Percentiles rank a stretch among this genome's conserved stretches.
phyloP scores from a whole-genome alignment of 306 rosid species.

The Cicer bijugum region DNA sequence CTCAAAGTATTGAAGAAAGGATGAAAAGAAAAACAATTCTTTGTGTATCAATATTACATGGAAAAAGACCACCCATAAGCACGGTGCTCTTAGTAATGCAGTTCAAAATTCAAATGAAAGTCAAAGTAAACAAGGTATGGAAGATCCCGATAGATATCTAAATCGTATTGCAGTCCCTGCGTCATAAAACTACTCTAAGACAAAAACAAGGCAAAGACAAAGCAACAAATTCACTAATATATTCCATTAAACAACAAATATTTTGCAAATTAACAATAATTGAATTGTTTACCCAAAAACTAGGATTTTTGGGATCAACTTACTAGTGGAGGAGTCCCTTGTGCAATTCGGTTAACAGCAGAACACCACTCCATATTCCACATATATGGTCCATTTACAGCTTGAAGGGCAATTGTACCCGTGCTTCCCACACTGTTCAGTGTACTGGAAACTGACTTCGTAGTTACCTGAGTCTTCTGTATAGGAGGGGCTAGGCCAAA shows the following conservation, averaged over 20 bases:
- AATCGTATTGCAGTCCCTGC: conserved; percentile 3
- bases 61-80: neutral
- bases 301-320: conserved; percentile 50
- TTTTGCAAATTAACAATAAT: conserved; percentile 17
- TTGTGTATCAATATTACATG: neutral
- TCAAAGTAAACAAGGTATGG: conserved; percentile 4
- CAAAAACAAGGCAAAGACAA: conserved; percentile 31
- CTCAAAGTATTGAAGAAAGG: neutral
- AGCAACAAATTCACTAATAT: conserved; percentile 16
- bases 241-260: conserved; percentile 19
- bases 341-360: conserved; percentile 89
- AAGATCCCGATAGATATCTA: conserved; percentile 7
- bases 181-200: conserved; percentile 3
- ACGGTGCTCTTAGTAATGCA: conserved; percentile 2
- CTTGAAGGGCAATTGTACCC: conserved; percentile 84
- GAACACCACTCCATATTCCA: conserved; percentile 88
- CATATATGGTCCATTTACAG: conserved; percentile 96
- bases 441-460: conserved; percentile 74
- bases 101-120: conserved; percentile 9
- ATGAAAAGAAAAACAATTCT: neutral
- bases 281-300: conserved; percentile 15
- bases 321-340: conserved; percentile 99
- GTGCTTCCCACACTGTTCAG: conserved; percentile 85
- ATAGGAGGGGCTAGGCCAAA: conserved; percentile 98
- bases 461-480: conserved; percentile 65